Conservation (phyloP, 345 rosid genomes). For the Euphorbia peplus region DNA sequence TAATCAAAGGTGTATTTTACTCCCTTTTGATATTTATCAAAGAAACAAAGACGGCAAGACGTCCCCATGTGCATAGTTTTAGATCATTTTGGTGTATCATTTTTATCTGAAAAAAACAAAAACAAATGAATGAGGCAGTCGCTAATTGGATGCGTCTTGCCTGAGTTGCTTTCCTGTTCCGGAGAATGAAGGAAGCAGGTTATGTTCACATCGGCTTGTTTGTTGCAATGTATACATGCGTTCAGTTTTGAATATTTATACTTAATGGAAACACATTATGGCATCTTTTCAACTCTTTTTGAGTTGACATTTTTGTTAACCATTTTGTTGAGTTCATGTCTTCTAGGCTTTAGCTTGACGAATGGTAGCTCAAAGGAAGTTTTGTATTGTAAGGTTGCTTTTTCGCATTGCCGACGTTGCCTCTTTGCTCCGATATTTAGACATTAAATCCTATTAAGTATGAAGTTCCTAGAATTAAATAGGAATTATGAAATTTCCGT, state of each 20-base stretch:
- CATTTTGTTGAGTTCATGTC: neutral
- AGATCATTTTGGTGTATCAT: neutral
- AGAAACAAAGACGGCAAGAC: neutral
- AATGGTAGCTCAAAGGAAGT: neutral
- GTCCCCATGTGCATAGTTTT: constrained; percentile 5
- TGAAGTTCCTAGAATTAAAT: neutral
- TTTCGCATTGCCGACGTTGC: neutral
- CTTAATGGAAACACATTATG: neutral
- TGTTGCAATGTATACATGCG: neutral
- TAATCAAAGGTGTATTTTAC: neutral
- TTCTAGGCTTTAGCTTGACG: neutral
- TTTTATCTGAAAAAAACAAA: neutral
- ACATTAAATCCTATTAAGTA: too few relatives aligned
- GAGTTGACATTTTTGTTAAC: neutral
- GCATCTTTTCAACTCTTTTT: neutral
- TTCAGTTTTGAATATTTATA: neutral
- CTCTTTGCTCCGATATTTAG: neutral
- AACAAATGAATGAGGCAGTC: constrained; percentile 1
- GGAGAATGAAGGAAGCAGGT: neutral
- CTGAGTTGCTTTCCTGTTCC: neutral
- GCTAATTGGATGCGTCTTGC: neutral
- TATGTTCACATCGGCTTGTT: neutral
- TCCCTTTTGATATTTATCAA: neutral
- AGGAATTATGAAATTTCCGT: too few relatives aligned
- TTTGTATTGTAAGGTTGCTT: too few relatives aligned